Base-by-base conservation (phyloP, 257 asterid species). In the Gynochthodes officinalis region DNA sequence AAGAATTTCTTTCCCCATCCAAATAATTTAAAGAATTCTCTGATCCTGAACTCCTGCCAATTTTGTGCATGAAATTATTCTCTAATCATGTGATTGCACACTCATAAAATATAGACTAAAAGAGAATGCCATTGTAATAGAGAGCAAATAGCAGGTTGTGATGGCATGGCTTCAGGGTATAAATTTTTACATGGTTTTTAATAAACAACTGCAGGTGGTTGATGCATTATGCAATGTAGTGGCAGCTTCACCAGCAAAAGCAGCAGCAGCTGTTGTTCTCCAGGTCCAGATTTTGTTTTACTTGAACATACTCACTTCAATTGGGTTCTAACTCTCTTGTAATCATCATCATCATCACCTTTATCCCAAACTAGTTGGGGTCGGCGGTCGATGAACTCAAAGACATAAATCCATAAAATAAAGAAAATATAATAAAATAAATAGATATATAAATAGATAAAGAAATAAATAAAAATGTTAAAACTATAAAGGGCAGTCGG, bases 181-280 rank as follows among this genome's bases (percentile, higher is more conserved):
- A 39, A 27, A 23, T 7, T 35, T n/a, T 73, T 52, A 70, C 23
- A 28, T 28, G 49, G 25, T 27, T 27, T 43, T 63, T 28, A 25
- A n/a, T 49, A 32, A 18, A 13, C 32, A 30, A 15, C 30, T 84
- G 63, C 86, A 91, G 99, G 98, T 94, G 57, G 97, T 95, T 70
- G 98, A 91, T 79, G 98, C 99, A 44, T 88, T 95, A 67, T 92
- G 97, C 89, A 92, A 92, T 76, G 98, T 92, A 25, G 98, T 92
- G 62, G 83, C 96, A 62, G 96, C 99, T 69, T 82, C 89, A 68
- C 99, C 99, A 40, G 90, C 98, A 25, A 95, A 92, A 84, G 99
- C 98, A 79, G 89, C 99, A 57, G 84, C 99, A 48, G 98, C 99
- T 70, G 91, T 95, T 66, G 92, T 95, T 82, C 99, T 92, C 81